A percentile compares a stretch with the other conserved stretches of the same genome.
These are phyloP conservation scores for Suhomyces yuchorum DNA, from an alignment of 1,139 yeast genomes.

Conservation along the genomic window DNA sequence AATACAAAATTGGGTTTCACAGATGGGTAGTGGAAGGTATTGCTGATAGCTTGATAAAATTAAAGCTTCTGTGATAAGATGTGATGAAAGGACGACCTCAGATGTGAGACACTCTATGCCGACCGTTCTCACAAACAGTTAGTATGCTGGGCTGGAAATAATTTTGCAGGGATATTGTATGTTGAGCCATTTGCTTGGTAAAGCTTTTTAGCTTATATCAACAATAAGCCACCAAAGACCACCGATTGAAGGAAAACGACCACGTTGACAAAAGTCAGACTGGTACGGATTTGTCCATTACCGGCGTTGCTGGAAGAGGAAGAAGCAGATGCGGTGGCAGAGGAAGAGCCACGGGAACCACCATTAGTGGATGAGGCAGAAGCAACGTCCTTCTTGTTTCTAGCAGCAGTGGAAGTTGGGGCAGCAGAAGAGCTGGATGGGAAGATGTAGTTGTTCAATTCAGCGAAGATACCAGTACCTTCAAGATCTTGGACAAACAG, in stretches of 20 bases:
- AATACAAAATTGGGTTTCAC: neutral
- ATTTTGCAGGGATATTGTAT: neutral
- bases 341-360: slow-evolving; percentile 8
- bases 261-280: slow-evolving; percentile 19
- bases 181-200: neutral
- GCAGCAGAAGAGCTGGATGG: slow-evolving; percentile 23
- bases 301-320: slow-evolving; percentile 16
- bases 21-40: neutral
- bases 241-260: slow-evolving; percentile 23
- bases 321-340: slow-evolving; percentile 14
- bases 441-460: slow-evolving; percentile 42
- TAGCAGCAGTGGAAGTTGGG: slow-evolving; percentile 12
- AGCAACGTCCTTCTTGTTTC: slow-evolving; percentile 14
- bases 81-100: neutral
- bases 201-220: slow-evolving; percentile 9
- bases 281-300: slow-evolving; percentile 13
- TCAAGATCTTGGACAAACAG: slow-evolving; percentile 39
- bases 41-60: neutral
- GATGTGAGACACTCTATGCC: neutral
- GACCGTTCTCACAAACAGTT: neutral
- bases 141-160: neutral
- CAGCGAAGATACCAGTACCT: slow-evolving; percentile 40
- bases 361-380: slow-evolving; percentile 9
- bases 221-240: slow-evolving; percentile 26
- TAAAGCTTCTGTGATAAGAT: neutral